Base-by-base conservation (phyloP, 495 filamentous ascomycete species). In the Neurospora sp. region DNA sequence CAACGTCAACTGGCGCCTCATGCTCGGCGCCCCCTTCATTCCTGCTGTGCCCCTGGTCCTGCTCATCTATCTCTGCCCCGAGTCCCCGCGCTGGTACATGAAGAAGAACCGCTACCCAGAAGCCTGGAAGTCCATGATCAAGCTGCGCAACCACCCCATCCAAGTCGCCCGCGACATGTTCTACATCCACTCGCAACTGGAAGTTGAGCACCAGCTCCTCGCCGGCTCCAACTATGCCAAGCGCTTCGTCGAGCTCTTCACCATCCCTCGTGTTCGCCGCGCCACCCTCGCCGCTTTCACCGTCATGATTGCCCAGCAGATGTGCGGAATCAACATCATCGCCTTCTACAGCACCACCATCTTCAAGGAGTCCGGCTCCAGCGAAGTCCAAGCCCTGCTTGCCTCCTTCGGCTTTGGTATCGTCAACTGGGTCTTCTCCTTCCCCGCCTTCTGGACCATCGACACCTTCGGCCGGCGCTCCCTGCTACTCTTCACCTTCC, bases 281-380 rank as follows among this genome's bases (percentile, higher is more conserved):
- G 89, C 89, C 37, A 89, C 83, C 65, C 72, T 87, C 3, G 89
- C 88, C 4, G 82, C 88, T 38, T 90, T 89, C 74, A 85, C 88
- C 37, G 90, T 92, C 71, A 93, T 92, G 90, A 87, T 91, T 71
- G 89, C 89, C 4, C 91, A 96, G 83, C 93, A 97, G 81, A 92
- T 96, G 90, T 96, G 92, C 78, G 92, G 92, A 73, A 92, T 90
- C 78, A 92, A 92, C 82, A 91, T 95, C 79, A 92, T 94, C 42
- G 89, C 92, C n/a, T 96, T 95, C 84, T 97, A 96, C 81, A 91
- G 88, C 0, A 90, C 89, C 1, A 91, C 91, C 3, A 85, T 96
- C 69, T 95, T 95, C 83, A 75, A 78, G 8, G 74, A 92, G 2
- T 88, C 91, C 20, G 89, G 91, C 27, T 87, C 88, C 22, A 79